A percentile compares a stretch with the other conserved stretches of the same genome.
These are phyloP conservation scores for Dacryopinax spathularia DNA, from an alignment of 768 basidiomycete species.

Conservation along the genomic window DNA sequence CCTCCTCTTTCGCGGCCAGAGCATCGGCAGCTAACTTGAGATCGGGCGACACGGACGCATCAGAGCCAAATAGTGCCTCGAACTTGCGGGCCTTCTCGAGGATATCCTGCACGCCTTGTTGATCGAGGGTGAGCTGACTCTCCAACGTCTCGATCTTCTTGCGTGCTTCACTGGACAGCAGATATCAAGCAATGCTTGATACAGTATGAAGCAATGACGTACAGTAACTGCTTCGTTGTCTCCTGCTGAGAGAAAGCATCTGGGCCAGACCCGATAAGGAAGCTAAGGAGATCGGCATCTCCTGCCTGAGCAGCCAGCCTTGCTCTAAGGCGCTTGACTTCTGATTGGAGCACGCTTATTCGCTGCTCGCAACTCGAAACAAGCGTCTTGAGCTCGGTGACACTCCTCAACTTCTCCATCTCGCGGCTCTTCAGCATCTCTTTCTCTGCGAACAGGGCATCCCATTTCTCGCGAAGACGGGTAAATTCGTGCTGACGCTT, in stretches of 20 bases:
- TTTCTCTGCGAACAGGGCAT: slow-evolving; percentile 49
- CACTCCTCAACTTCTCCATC: slow-evolving; percentile 38
- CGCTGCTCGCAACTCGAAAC: slow-evolving; percentile 42
- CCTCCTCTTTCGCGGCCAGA: slow-evolving; percentile 53
- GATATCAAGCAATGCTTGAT: not conserved
- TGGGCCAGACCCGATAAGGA: slow-evolving; percentile 35
- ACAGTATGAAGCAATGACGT: not conserved
- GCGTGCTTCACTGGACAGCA: slow-evolving; percentile 3
- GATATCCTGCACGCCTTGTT: slow-evolving; percentile 6
- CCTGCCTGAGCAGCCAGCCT: slow-evolving; percentile 61
- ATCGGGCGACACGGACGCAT: slow-evolving; percentile 37
- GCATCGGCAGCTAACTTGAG: slow-evolving; percentile 36
- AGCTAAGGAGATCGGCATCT: slow-evolving; percentile 55
- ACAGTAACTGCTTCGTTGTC: not conserved
- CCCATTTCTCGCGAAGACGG: slow-evolving; percentile 58
- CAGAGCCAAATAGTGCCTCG: slow-evolving; percentile 44
- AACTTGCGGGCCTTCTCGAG: slow-evolving; percentile 29
- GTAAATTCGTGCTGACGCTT: slow-evolving; percentile 54
- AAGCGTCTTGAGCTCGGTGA: slow-evolving; percentile 51
- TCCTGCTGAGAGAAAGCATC: not conserved
- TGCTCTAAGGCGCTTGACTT: slow-evolving; percentile 57
- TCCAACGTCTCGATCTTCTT: slow-evolving; percentile 15
- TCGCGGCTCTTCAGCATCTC: slow-evolving; percentile 57
- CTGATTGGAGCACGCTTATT: slow-evolving; percentile 53
- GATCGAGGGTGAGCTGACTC: slow-evolving; percentile 7